Conservation (phyloP, 208 protist genomes). For the Leishmania major region DNA sequence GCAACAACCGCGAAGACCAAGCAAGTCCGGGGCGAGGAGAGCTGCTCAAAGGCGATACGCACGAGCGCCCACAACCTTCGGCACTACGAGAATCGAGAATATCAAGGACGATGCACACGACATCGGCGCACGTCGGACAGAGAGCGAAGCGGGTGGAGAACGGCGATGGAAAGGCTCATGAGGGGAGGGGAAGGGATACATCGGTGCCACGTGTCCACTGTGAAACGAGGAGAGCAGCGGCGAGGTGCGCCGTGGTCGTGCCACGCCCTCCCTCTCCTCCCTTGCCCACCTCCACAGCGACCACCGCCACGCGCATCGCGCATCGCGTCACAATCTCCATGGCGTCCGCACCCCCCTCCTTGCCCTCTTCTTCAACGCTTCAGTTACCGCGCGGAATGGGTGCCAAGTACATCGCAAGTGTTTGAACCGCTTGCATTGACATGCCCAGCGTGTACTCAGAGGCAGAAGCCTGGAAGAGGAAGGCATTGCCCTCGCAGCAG, state of each 20-base stretch:
- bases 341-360: background rate
- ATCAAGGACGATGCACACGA: background rate
- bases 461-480: conserved; percentile 60
- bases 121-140: background rate
- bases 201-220: no score
- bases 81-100: background rate
- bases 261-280: background rate
- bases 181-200: background rate
- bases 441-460: conserved; percentile 36
- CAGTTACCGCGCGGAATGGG: conserved; percentile 24
- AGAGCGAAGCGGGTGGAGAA: background rate
- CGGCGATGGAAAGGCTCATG: background rate
- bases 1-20: background rate
- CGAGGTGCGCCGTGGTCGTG: background rate
- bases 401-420: conserved; percentile 53
- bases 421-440: conserved; percentile 49
- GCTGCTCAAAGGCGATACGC: background rate
- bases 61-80: background rate
- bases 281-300: background rate
- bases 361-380: background rate
- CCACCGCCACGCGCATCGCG: background rate
- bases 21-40: background rate
- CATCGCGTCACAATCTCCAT: background rate
- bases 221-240: background rate
- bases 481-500: conserved; percentile 59